A percentile compares a stretch with the other conserved stretches of the same genome.
These are phyloP conservation scores for Colletotrichum caudatum DNA, from an alignment of 2,329 filamentous ascomycete species.

Conservation along the genomic window DNA sequence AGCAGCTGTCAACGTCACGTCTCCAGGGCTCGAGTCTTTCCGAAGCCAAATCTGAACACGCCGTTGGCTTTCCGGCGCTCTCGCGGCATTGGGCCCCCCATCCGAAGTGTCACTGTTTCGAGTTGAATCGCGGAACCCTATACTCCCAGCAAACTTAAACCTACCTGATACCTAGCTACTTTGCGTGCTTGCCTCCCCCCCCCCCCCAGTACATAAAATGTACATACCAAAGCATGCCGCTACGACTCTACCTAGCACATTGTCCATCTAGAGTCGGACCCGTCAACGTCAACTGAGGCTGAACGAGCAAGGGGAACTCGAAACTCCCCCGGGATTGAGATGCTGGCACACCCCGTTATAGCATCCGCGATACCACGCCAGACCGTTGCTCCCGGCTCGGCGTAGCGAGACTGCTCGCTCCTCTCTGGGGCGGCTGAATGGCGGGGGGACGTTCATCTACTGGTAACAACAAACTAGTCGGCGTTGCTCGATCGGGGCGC, in stretches of 20 bases:
- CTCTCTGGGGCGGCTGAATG: not conserved
- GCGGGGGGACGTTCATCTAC: not conserved
- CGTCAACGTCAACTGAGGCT: not conserved
- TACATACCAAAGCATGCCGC: constrained; percentile 15
- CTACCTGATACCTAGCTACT: not conserved
- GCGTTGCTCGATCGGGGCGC: not conserved
- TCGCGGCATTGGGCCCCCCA: constrained; percentile 48
- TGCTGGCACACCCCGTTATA: not conserved
- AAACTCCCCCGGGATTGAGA: not conserved
- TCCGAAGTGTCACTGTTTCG: constrained; percentile 53
- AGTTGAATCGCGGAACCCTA: constrained; percentile 9
- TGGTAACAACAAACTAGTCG: not conserved
- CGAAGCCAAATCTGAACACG: not conserved
- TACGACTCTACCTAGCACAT: constrained; percentile 1
- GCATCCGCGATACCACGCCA: constrained; percentile 14
- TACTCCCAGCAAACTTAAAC: not conserved
- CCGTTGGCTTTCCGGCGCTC: not conserved
- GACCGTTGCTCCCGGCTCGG: constrained; percentile 5
- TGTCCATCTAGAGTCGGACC: constrained; percentile 13
- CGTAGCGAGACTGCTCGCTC: constrained; percentile 13
- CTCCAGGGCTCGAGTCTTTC: not conserved
- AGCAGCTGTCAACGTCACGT: not conserved
- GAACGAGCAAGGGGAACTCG: not conserved
- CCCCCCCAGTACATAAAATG: too few relatives aligned
- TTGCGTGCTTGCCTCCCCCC: not conserved